Base-by-base conservation (phyloP, 2,329 filamentous ascomycete species). In the Balansia obtecta region DNA sequence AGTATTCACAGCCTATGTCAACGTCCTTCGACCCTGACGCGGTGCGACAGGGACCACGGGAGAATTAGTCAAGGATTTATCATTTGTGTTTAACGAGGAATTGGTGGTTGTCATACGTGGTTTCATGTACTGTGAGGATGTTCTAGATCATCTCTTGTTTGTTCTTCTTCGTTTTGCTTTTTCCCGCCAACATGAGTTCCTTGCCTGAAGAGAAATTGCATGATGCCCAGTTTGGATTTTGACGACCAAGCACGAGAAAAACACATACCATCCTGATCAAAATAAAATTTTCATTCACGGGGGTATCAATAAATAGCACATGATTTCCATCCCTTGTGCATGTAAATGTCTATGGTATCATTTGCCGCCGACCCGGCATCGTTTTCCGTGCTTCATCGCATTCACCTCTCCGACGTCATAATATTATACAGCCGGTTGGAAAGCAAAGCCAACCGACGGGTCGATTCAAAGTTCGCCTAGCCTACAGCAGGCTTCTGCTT, bases 1-100 rank as follows among this genome's bases (percentile, higher is more conserved):
- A 69, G 85, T 84, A 58, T 75, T 89, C 51, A 88, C 81, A 1
- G 73, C 93, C 30, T 86, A 86, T 66, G 77, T 85, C 53, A 85
- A 93, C 65, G 67, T 94, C 58, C 66, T 80, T 64, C 76, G 69
- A 37, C 39, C 18, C 18, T 53, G 39, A n/a, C 13, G 10, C 20
- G 27, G 27, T 37, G 44, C 18, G 20, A 22, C 16, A 7, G 44
- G 9, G 10, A 10, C 8, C 1, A n/a, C n/a, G 6, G 44, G 9
- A 2, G n/a, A 18, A 34, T 34, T 13, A 8, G n/a, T n/a, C 22
- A 20, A n/a, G 12, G n/a, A 13, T 18, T 16, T 33, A 11, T 45
- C 13, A 34, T 45, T 27, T 50, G 0, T 16, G 4, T 40, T 39
- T 43, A 8, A 39, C 34, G 34, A 27, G 11, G 48, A 22, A 39